Base-by-base conservation (phyloP, 495 filamentous ascomycete species). In the Penicilliopsis zonata region DNA sequence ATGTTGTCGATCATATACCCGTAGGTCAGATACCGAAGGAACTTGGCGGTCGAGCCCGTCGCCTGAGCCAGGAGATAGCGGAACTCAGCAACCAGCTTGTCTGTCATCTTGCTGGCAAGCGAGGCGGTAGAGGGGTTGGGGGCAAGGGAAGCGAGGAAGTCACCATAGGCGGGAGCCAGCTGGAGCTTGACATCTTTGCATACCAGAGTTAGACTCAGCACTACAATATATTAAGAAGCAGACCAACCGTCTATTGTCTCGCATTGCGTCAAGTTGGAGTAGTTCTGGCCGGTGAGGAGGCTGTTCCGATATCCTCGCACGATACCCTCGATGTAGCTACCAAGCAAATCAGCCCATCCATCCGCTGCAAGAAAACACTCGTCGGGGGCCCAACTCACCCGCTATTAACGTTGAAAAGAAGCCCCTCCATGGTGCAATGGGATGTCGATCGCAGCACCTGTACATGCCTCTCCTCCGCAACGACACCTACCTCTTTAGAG, bases 1-100 rank as follows among this genome's bases (percentile, higher is more conserved):
- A 99, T 86, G 53, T 99, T 99, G 60, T 99, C 90, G 58, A 99
- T 99, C 90, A 99, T 99, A 67, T 99, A 99, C 28, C 85, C 86
- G 49, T 99, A 96, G 8, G 88, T 96, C 34, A 99, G 63, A 55
- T 94, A 99, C 49, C 94, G 84, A 63, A 96, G 78, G 56, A 99
- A 99, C 46, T 82, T 85, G 31, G 86, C 78, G 13, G 94, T 74
- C 0, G 84, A 82, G 5, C 90, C 92, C 4, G 82, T 81, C 10
- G 92, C 78, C 50, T 96, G 92, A 24, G 84, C 85, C 43, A 86
- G 78, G 31, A 99, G 65, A 53, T 99, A 99, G 38, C 86, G 78
- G 61, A 99, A 99, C 53, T 99, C 92, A 34, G 86, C 76, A 45
- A 96, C 86, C 44, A 99, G 74, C 69, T 99, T 99, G 54, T 96